Evolutionary conservation across 495 filamentous ascomycete species (phyloP), one percentile per base, ranked within the genome.

Genomic region (Astrothelium macrocarpum): DNA sequence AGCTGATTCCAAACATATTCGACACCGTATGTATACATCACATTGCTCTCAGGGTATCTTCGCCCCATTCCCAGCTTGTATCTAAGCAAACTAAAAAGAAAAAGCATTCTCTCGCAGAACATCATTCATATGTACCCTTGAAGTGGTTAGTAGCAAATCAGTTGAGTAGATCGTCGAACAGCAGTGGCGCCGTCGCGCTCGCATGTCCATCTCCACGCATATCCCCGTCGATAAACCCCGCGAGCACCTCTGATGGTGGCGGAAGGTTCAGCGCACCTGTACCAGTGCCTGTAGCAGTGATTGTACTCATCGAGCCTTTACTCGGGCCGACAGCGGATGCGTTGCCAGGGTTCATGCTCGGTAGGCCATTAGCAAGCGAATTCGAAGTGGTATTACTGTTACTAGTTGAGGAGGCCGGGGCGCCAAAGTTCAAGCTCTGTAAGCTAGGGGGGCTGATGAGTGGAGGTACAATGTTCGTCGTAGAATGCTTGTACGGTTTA

Each of bases 161-260:
- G 62, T 56, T 56, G 9, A 56, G 39, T 5, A 49, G 36, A 28
- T 59, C 62, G 31, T 63, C 62, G 46, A 45, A 63, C 3, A 63
- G 26, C 9, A 58, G 39, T 1, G 26, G 16, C 2, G 4, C 26
- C n/a, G 29, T 39, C 12, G 16, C 49, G 29, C 49, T 29, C 4
- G 49, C 2, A 29, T 63, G 62, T 0, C 26, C 46, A 1, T 63
- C 62, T 29, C 26, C 31, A 34, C 67, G 46, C 12, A 45, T 32
- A 56, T 70, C 68, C 12, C 56, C 3, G 4, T 65, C 65, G 12
- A 70, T 28, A 16, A 56, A 56, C 25, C 65, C 68, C 1, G 65
- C 62, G 2, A 70, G 63, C 11, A 70, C 49, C 31, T 70, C 63
- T 16, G 68, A 61, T 2, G 68, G 65, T 16, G 64, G 68, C 23